Base-by-base conservation (phyloP, 2,329 filamentous ascomycete species). In the Aspergillus thermomutatus region DNA sequence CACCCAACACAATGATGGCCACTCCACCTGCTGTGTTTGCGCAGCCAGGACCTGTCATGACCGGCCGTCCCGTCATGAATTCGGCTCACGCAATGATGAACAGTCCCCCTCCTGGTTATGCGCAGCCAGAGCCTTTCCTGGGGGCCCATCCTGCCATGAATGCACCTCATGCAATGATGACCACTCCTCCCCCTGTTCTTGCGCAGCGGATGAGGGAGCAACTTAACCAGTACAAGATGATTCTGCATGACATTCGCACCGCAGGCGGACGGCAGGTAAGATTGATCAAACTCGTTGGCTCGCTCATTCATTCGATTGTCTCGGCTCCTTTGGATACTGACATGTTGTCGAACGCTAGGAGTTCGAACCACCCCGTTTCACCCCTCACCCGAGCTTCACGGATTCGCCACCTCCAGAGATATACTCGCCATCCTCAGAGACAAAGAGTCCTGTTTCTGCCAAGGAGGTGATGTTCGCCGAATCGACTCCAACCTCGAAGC, bases 401-500 rank as follows among this genome's bases (percentile, higher is more conserved):
- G 43, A 37, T 7, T 37, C 31, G 31, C 31, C 31, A 7, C 31
- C 31, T n/a, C 31, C 31, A 17, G 31, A 37, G 31, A 17, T 37
- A 17, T 37, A 37, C 31, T 37, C 31, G 31, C 31, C 31, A 14
- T 37, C 23, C 23, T 23, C 43, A 14, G 21, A 46, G 21, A 21
- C 5, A 8, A 21, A 46, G 43, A 23, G 11, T 25, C 23, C 43
- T 14, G 34, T 40, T 17, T 4, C 34, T 14, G 11, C 10, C 43
- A 46, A 23, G 10, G 43, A 26, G 14, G 21, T 26, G 1, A 46
- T 46, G 43, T 46, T 46, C 23, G 43, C 43, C 23, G 43, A 14
- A 46, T 46, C 43, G n/a, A 21, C 9, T 14, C 43, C 43, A 19
- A 49, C 31, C 26, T 56, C 48, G 21, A 50, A 56, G 41, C 61